These are phyloP conservation scores for Crotalaria pallida DNA, from an alignment of 306 rosid genomes.

Conservation along the genomic window DNA sequence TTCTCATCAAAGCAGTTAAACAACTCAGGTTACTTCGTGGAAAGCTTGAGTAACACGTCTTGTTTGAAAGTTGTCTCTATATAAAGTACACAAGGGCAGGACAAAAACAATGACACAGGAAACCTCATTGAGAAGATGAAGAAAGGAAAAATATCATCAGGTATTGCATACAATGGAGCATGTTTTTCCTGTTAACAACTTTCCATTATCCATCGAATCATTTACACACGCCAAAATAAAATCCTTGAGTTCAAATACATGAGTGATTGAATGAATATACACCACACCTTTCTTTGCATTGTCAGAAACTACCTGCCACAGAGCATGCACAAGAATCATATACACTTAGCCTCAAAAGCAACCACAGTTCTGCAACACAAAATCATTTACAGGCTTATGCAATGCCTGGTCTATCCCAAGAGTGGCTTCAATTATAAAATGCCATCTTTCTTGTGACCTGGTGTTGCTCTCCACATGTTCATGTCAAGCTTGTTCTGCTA, in stretches of 20 bases:
- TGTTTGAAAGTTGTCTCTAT: background rate
- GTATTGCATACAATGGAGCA: slow-evolving; percentile 2
- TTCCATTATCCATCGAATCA: background rate
- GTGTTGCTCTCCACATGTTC: slow-evolving; percentile 8
- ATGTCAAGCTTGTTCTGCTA: slow-evolving; percentile 16
- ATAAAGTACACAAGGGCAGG: background rate
- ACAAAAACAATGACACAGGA: background rate
- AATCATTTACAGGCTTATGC: slow-evolving; percentile 4
- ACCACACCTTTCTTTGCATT: background rate
- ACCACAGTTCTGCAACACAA: background rate
- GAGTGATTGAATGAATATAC: slow-evolving; percentile 8
- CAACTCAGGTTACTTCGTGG: background rate
- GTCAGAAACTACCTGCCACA: slow-evolving; percentile 15
- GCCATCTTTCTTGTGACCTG: background rate
- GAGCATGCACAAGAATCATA: background rate
- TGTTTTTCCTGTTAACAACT: background rate
- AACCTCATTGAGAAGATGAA: background rate
- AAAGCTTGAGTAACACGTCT: background rate
- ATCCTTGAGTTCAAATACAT: background rate
- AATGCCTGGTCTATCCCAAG: slow-evolving; percentile 8
- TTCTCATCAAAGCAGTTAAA: too few relatives aligned
- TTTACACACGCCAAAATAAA: slow-evolving; percentile 1
- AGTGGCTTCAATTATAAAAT: background rate
- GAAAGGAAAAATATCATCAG: background rate
- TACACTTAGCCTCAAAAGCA: background rate